Percentiles rank a stretch among this genome's conserved stretches.
Conservation (phyloP, 305 asterid genomes). For the Solanum hybrid region DNA sequence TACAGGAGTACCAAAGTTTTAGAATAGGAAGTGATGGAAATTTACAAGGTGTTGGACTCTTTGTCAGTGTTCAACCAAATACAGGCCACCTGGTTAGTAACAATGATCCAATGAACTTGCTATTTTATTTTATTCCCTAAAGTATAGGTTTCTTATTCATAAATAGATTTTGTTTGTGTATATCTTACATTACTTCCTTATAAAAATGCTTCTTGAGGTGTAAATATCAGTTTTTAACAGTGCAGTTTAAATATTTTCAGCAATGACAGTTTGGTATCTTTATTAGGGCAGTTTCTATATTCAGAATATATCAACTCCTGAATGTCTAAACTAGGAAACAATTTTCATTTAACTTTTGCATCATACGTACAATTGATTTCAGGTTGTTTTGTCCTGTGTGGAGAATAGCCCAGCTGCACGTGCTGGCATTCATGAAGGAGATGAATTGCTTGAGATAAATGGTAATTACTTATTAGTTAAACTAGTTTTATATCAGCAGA, state of each 20-base stretch:
- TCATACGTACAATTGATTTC: constrained; percentile 4
- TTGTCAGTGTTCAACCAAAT: constrained; percentile 59
- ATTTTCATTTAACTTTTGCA: neutral
- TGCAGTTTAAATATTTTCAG: neutral
- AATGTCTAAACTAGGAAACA: neutral
- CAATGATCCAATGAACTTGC: neutral
- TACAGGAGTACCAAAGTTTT: constrained; percentile 88
- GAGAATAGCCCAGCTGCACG: constrained; percentile 94
- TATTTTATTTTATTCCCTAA: neutral
- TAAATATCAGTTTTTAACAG: neutral
- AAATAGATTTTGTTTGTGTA: neutral
- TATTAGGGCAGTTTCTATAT: neutral
- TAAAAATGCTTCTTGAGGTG: neutral
- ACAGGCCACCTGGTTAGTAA: constrained; percentile 76
- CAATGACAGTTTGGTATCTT: neutral
- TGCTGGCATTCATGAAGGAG: constrained; percentile 93
- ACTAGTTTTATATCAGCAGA: neutral
- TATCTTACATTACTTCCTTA: neutral
- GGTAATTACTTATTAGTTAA: constrained; percentile 29
- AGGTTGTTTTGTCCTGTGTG: constrained; percentile 83
- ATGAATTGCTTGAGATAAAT: constrained; percentile 76
- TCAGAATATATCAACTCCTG: neutral
- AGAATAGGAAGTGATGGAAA: constrained; percentile 91
- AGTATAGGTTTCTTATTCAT: neutral
- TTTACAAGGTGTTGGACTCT: constrained; percentile 91